Conservation (phyloP, 1,284 basidiomycete species). For the Neonothopanus nambi region DNA sequence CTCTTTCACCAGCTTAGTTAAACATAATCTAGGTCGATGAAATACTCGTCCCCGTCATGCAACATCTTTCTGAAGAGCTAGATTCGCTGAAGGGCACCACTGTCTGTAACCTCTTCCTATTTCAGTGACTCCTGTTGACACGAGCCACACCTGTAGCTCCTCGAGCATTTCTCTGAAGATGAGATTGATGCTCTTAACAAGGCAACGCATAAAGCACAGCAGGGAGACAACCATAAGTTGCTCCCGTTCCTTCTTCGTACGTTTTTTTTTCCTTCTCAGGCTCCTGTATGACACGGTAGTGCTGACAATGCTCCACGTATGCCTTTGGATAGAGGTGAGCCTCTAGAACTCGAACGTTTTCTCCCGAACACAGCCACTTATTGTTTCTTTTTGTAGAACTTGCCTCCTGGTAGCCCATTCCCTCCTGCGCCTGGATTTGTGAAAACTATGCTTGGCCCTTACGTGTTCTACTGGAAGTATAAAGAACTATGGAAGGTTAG, state of each 20-base stretch:
- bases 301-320: not conserved
- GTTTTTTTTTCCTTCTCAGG: slow-evolving; percentile 1
- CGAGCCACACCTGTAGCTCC: slow-evolving; percentile 11
- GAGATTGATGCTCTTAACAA: slow-evolving; percentile 19
- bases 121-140: not conserved
- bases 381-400: slow-evolving; percentile 12
- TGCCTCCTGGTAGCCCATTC: slow-evolving; percentile 21
- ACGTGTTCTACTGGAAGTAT: slow-evolving; percentile 22
- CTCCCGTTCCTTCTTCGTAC: slow-evolving; percentile 20
- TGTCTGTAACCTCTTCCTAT: slow-evolving; percentile 2
- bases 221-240: slow-evolving; percentile 16
- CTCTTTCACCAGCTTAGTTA: not conserved
- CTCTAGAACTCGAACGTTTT: too few relatives aligned
- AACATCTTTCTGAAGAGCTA: slow-evolving; percentile 23
- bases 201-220: slow-evolving; percentile 13
- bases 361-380: too few relatives aligned
- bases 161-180: slow-evolving; percentile 17
- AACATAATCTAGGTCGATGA: slow-evolving; percentile 13
- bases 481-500: slow-evolving; percentile 20
- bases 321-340: slow-evolving; percentile 1
- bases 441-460: slow-evolving; percentile 17
- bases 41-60: slow-evolving; percentile 20
- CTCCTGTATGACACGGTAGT: not conserved
- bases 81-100: slow-evolving; percentile 14
- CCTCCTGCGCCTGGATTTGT: slow-evolving; percentile 22